These are phyloP conservation scores for Fusarium kyushuense DNA, from an alignment of 2,329 filamentous ascomycete genomes.

Conservation along the genomic window DNA sequence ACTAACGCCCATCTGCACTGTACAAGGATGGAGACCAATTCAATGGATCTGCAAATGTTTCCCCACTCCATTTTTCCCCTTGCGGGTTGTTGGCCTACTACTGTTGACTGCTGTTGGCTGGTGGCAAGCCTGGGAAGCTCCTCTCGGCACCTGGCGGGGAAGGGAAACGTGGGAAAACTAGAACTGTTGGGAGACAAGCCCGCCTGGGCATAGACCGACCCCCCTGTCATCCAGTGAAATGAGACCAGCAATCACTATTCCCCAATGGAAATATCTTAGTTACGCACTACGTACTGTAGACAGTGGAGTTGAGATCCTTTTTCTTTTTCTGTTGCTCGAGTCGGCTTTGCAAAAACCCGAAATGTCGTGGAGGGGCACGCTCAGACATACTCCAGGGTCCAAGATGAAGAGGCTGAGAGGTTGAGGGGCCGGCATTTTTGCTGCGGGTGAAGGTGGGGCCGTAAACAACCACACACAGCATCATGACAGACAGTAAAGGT, in stretches of 20 bases:
- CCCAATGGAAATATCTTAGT: conserved; percentile 43
- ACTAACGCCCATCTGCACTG: neutral
- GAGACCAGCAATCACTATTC: conserved; percentile 12
- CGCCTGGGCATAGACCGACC: conserved; percentile 36
- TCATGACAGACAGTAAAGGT: conserved; percentile 3
- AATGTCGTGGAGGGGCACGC: conserved; percentile 23
- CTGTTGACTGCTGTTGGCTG: conserved; percentile 43
- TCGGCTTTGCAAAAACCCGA: conserved; percentile 28
- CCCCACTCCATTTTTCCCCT: conserved; percentile 34
- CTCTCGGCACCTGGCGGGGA: conserved; percentile 45
- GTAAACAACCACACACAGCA: conserved; percentile 4
- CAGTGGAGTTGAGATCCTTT: neutral
- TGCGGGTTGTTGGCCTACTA: conserved; percentile 40
- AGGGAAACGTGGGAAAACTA: conserved; percentile 41
- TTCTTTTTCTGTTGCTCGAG: neutral
- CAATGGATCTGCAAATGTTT: conserved; percentile 37
- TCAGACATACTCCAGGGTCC: neutral
- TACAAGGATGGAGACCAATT: conserved; percentile 34
- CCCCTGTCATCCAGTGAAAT: conserved; percentile 21
- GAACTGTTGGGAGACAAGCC: conserved; percentile 49
- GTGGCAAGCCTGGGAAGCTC: conserved; percentile 44
- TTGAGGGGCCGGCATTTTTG: conserved; percentile 36
- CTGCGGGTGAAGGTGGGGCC: conserved; percentile 28
- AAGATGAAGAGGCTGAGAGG: conserved; percentile 10
- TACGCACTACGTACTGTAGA: neutral